Evolutionary conservation across 805 yeast genomes (phyloP), one percentile per base, ranked within the genome.

Genomic region (Candida maesae): DNA sequence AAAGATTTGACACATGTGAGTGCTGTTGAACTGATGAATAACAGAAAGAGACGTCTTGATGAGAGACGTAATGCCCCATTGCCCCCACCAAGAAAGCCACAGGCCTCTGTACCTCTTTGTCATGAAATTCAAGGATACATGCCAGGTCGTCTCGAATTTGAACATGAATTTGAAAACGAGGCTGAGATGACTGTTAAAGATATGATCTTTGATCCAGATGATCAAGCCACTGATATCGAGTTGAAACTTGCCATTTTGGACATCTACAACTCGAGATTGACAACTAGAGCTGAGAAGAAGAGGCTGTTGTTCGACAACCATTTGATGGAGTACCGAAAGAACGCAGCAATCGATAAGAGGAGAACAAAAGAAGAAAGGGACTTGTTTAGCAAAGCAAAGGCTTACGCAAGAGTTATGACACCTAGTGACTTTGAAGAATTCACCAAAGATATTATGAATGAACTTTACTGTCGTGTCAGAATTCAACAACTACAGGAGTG

Each of bases 141-240:
- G 99, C 99, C 99, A 29, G 99, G 98, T 32, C 78, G 99, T 56
- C 68, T 93, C 46, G 99, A 93, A 62, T 93, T 93, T 61, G 99
- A 93, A 56, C 87, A 83, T 44, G 99, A 93, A 61, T 89, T 85
- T 29, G 99, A 93, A 60, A 93, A 93, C 55, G 99, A 93, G 41
- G 98, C 99, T 0, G 99, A 93, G 63, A 72, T 83, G 41, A 81
- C 93, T 0, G 87, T 93, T 15, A 93, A 93, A 58, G 99, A 93
- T 60, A 87, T 93, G 95, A 76, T 83, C 2, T 93, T 95, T 57
- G 98, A 93, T 54, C 86, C 91, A 0, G 98, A 91, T 49, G 99
- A 93, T 56, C 79, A 81, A 40, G 79, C 83, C 17, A 80, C 82
- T 31, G 99, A 93, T 59, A 84, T 91, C 34, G 95, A 93, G 57